Base-by-base conservation (phyloP, 169 alveolate genomes). In the Eimeria sp. region DNA sequence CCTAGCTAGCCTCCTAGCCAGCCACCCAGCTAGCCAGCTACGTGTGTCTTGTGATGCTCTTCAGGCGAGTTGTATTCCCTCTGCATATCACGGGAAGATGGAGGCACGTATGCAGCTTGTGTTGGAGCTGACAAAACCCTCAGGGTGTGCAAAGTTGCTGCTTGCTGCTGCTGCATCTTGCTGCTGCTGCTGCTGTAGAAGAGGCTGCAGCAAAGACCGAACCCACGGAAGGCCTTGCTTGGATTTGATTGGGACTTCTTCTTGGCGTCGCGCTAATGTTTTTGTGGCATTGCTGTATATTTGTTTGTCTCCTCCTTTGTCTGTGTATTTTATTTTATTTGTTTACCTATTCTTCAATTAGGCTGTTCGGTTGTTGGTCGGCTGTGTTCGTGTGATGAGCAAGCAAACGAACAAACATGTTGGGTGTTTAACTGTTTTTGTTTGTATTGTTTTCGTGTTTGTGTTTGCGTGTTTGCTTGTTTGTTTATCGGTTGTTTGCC, bases 101-200 rank as follows among this genome's bases (percentile, higher is more conserved):
- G 97, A n/a, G 99, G 98, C 7, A 95, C 96, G 30, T 27, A 95
- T 22, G 96, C 98, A 83, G 99, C 99, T 16, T 97, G 98, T 67
- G 97, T 98, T 22, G 97, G 99, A 61, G 95, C 95, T 72, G 99
- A 98, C 94, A 97, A 97, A 40, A 97, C 98, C 13, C 97, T 98
- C 76, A 98, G 98, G 57, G 98, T 97, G 73, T 54, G 87, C 16
- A 54, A 54, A 54, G 82, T n/a, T 72, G 82, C 20, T 72, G 49
- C 49, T 27, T 27, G 51, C 27, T 5, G 70, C 27, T 61, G 70
- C 0, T 61, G 70, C 70, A 3, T 20, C n/a, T 61, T 0, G 27
- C 70, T 61, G 70, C 70, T 61, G 45, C 82, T n/a, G 63, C 70
- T 61, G 70, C 70, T 61, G 70, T 13, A 3, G 70, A 34, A 2